These are phyloP conservation scores for Globisporangium irregulare DNA, from an alignment of 352 stramenopile species.

Conservation along the genomic window DNA sequence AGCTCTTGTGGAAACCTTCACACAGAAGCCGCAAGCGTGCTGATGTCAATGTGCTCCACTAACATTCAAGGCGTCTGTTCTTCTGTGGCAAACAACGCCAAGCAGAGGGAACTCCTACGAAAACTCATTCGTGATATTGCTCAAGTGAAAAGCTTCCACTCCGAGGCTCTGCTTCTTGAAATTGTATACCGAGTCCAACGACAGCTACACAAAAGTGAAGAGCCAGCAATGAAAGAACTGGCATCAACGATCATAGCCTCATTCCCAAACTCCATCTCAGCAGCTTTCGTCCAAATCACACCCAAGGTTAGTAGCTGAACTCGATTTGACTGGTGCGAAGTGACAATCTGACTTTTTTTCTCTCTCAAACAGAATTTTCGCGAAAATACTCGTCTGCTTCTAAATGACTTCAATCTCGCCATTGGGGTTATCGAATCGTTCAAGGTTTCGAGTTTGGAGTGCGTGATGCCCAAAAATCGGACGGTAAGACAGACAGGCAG, in stretches of 20 bases:
- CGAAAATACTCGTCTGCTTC: constrained; percentile 24
- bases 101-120: constrained; percentile 9
- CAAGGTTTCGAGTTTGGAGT: constrained; percentile 7
- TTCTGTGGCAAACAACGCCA: constrained; percentile 12
- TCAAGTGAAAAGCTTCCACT: constrained; percentile 33
- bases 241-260: constrained; percentile 11
- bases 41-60: constrained; percentile 36
- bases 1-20: constrained; percentile 25
- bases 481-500: constrained; percentile 1
- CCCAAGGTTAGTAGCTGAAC: constrained; percentile 24
- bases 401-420: constrained; percentile 32
- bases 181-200: constrained; percentile 30
- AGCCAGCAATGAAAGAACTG: neutral
- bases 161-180: constrained; percentile 31
- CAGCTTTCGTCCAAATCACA: constrained; percentile 15
- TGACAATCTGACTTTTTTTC: neutral
- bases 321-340: neutral
- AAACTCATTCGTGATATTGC: constrained; percentile 22
- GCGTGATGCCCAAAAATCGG: neutral
- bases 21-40: constrained; percentile 23
- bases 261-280: constrained; percentile 20
- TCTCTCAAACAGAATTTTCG: constrained; percentile 21
- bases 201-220: constrained; percentile 19
- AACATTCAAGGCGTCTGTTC: constrained; percentile 21
- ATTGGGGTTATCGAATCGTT: constrained; percentile 31